Conservation (phyloP, 208 protist species). For the Wallacemonas sp. region DNA sequence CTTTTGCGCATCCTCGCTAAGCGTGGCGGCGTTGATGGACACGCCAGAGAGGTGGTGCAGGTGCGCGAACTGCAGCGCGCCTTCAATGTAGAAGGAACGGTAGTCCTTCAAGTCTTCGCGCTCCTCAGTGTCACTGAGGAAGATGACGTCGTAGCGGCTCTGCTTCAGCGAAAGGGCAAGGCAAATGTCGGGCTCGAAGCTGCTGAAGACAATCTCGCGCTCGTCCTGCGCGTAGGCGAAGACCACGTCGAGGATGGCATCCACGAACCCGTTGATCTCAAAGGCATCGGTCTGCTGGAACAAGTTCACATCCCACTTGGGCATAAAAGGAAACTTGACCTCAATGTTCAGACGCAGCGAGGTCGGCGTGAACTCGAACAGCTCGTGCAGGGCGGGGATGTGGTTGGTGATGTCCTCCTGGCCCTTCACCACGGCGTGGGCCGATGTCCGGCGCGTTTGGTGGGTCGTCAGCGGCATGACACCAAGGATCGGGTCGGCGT, state of each 20-base stretch:
- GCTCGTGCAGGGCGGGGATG: constrained; percentile 61
- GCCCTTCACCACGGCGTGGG: constrained; percentile 34
- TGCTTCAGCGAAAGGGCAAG: constrained; percentile 72
- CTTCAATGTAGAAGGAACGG: constrained; percentile 68
- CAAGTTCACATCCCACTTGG: constrained; percentile 65
- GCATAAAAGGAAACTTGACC: constrained; percentile 82
- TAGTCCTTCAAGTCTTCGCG: constrained; percentile 80
- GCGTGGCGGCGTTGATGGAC: constrained; percentile 63
- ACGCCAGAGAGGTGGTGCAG: constrained; percentile 69
- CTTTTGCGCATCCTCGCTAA: constrained; percentile 31
- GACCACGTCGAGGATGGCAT: constrained; percentile 66
- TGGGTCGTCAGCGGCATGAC: not conserved
- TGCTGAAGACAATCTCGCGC: constrained; percentile 77
- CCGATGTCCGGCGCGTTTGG: constrained; percentile 6
- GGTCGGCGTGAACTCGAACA: constrained; percentile 59
- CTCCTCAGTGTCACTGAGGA: constrained; percentile 71
- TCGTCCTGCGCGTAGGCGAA: constrained; percentile 54
- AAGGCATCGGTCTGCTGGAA: constrained; percentile 77
- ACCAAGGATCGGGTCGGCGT: not conserved
- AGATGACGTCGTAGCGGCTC: constrained; percentile 83
- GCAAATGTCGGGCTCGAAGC: constrained; percentile 82
- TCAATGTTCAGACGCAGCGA: constrained; percentile 72
- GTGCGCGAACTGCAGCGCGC: constrained; percentile 71
- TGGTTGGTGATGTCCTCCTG: constrained; percentile 74
- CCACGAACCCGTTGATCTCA: constrained; percentile 82